Conservation (phyloP, 192 early-diverging fungal genomes). For the Rhizoclosmatium sp. region DNA sequence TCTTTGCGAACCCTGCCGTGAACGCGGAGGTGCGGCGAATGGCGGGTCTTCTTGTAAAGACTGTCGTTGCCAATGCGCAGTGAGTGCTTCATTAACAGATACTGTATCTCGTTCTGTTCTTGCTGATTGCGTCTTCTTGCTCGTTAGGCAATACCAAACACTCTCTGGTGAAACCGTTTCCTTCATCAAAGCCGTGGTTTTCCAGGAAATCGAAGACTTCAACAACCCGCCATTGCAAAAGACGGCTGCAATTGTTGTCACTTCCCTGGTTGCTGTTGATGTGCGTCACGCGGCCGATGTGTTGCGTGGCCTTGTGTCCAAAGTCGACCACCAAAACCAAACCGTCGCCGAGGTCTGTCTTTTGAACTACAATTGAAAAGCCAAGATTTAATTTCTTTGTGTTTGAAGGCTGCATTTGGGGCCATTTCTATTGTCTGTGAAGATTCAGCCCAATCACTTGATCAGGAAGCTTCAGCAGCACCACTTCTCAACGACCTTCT, state of each 20-base stretch:
- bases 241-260: constrained; percentile 88
- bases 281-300: constrained; percentile 85
- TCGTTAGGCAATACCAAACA: constrained; percentile 27
- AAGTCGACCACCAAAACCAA: constrained; percentile 75
- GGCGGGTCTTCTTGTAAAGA: constrained; percentile 77
- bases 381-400: neutral
- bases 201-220: constrained; percentile 65
- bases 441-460: constrained; percentile 84
- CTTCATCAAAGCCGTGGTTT: constrained; percentile 14
- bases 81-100: constrained; percentile 42
- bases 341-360: constrained; percentile 77
- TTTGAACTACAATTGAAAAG: neutral
- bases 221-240: constrained; percentile 74
- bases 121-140: too few relatives aligned
- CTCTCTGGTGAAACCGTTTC: constrained; percentile 54
- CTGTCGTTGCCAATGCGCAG: constrained; percentile 69
- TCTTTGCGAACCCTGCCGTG: constrained; percentile 74
- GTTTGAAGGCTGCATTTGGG: constrained; percentile 76
- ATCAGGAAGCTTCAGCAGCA: constrained; percentile 80
- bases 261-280: constrained; percentile 79
- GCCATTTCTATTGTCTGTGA: constrained; percentile 96
- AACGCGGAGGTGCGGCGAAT: constrained; percentile 74
- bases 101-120: too few relatives aligned
- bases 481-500: constrained; percentile 81
- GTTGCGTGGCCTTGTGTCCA: constrained; percentile 76